Evolutionary conservation across 2,329 filamentous ascomycete genomes (phyloP).

Genomic region (Hymenoscyphus infarciens): DNA sequence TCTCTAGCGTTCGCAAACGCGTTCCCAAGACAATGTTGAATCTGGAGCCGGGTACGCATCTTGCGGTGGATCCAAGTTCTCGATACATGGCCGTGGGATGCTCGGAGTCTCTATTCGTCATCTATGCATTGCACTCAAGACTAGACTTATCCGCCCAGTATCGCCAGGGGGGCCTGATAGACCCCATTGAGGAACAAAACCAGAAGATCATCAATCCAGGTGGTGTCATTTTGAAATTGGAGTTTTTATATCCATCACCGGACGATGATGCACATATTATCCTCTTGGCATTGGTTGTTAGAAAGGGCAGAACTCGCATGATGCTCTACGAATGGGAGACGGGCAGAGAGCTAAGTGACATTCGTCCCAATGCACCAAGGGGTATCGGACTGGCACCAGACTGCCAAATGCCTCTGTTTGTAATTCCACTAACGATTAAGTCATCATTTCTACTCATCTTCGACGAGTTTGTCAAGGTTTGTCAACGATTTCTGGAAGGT

Average conservation of each 20-base stretch:
- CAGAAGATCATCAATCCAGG: conserved; percentile 43
- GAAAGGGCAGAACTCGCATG: conserved; percentile 48
- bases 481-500: conserved; percentile 51
- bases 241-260: conserved; percentile 72
- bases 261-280: conserved; percentile 69
- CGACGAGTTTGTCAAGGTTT: conserved; percentile 54
- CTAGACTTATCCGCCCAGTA: conserved; percentile 50
- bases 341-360: conserved; percentile 44
- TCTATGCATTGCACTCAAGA: conserved; percentile 66
- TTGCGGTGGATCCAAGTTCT: conserved; percentile 76
- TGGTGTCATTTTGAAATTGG: conserved; percentile 79
- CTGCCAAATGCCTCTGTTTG: conserved; percentile 59
- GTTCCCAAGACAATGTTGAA: conserved; percentile 50
- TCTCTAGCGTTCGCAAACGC: conserved; percentile 54
- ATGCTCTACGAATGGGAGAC: conserved; percentile 59
- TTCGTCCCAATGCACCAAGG: conserved; percentile 45
- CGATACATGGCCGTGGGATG: conserved; percentile 67
- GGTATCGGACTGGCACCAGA: conserved; percentile 50
- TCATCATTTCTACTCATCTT: conserved; percentile 69
- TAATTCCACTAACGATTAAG: conserved; percentile 69
- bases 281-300: conserved; percentile 63
- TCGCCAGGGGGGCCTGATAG: conserved; percentile 42
- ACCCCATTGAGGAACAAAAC: conserved; percentile 51
- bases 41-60: conserved; percentile 53
- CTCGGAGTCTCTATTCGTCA: conserved; percentile 63